Base-by-base conservation (phyloP, 345 rosid genomes). In the Linum tenue region DNA sequence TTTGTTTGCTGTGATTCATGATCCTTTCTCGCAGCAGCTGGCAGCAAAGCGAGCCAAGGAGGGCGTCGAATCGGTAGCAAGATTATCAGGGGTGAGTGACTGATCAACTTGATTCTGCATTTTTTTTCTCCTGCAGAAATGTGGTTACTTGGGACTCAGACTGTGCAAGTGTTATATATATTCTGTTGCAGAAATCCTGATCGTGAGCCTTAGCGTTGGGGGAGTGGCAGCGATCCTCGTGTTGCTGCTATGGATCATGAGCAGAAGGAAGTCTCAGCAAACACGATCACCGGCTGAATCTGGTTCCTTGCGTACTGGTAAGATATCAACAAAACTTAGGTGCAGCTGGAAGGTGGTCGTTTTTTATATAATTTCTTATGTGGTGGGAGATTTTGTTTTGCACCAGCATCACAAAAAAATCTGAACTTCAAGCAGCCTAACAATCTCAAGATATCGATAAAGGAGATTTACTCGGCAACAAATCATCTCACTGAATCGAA, bases 381-480 rank as follows among this genome's bases (percentile, higher is more conserved):
- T 37, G 38, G 41, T 60, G 31, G 31, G 31, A 22, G 31, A 37
- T 37, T 44, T 64, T 39, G 40, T 41, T 65, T 50, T 64, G 63
- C 39, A 4, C 44, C 75, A 76, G 81, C 56, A 17, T 60, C 67
- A 5, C 50, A 22, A 22, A 22, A 68, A 15, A 68, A 71, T 39
- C 35, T 73, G 36, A 10, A 57, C 56, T 72, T 73, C 0, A 64
- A 72, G 55, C 72, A 77, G 39, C 56, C 72, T 12, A 41, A 59
- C 58, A 15, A 68, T 58, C 66, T 67, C 43, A 81, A 66, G 75
- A 75, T 83, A 63, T 68, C 84, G 3, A 9, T 71, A 9, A 77
- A 75, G 67, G 79, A 81, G 72, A 72, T 83, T 64, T 77, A 73
- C 70, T 73, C 69, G 55, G 83, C 86, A 3, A 83, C 88, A 56